Evolutionary conservation across 495 filamentous ascomycete species (phyloP).

Genomic region (Podospora bellae-mahoneyi): DNA sequence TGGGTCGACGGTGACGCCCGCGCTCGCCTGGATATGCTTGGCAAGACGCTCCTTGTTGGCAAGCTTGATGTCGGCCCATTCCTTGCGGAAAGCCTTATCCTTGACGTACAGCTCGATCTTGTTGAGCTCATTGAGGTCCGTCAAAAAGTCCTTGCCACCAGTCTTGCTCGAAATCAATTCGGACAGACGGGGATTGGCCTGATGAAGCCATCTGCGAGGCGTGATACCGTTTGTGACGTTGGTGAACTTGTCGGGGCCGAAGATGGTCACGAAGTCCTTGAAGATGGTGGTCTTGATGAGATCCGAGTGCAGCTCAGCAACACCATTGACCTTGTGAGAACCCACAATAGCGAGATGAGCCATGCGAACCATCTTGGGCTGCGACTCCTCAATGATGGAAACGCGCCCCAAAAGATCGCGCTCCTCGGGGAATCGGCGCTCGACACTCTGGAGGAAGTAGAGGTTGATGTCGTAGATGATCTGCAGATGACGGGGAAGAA

Average conservation of each 20-base stretch:
- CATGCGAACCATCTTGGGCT: conserved; percentile 99
- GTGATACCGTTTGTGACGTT: conserved; percentile 99
- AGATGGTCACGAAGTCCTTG: conserved; percentile 94
- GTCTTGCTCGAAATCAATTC: conserved; percentile 88
- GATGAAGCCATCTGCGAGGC: conserved; percentile 91
- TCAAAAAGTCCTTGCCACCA: conserved; percentile 78
- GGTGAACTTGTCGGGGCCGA: conserved; percentile 93
- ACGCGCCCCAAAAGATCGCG: conserved; percentile 78
- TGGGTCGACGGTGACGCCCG: conserved; percentile 78
- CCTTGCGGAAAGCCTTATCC: conserved; percentile 83
- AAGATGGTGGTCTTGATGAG: conserved; percentile 98
- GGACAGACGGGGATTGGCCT: conserved; percentile 90
- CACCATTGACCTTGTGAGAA: conserved; percentile 98
- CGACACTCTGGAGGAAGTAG: conserved; percentile 84
- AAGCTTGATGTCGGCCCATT: conserved; percentile 88
- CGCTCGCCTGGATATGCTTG: conserved; percentile 79
- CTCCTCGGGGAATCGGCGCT: conserved; percentile 84
- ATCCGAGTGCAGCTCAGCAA: conserved; percentile 95
- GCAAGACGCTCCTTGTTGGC: conserved; percentile 71
- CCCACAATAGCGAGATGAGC: conserved; percentile 92
- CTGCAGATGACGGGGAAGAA: conserved; percentile 90
- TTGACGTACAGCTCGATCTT: conserved; percentile 76
- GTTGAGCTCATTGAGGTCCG: conserved; percentile 79
- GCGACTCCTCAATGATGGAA: conserved; percentile 94
- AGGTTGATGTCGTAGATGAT: conserved; percentile 99